These are phyloP conservation scores for Penicillium sclerotiorum DNA, from an alignment of 2,329 filamentous ascomycete genomes.

Conservation along the genomic window DNA sequence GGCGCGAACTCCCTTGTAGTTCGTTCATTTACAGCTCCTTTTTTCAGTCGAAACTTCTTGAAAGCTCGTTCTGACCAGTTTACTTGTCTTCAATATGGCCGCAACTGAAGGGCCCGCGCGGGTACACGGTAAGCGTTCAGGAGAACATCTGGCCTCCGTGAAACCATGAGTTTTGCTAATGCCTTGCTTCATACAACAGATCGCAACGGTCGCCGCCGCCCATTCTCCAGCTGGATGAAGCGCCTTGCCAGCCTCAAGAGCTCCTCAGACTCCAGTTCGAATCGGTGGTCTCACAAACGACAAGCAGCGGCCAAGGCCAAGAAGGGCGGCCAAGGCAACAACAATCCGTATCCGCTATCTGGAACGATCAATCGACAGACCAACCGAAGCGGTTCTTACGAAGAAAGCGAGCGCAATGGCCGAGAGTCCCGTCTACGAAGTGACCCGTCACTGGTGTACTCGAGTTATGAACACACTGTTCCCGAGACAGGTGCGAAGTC, in stretches of 20 bases:
- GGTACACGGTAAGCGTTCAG: slow-evolving; percentile 47
- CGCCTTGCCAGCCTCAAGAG: slow-evolving; percentile 85
- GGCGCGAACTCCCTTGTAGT: slow-evolving; percentile 11
- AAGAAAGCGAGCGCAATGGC: slow-evolving; percentile 53
- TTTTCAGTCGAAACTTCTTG: slow-evolving; percentile 7
- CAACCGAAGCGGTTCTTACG: slow-evolving; percentile 53
- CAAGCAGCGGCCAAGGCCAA: slow-evolving; percentile 48
- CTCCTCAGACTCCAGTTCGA: slow-evolving; percentile 58
- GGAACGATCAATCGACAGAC: slow-evolving; percentile 56
- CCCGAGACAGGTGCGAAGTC: slow-evolving; percentile 70
- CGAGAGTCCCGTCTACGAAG: slow-evolving; percentile 59
- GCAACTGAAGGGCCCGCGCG: slow-evolving; percentile 40
- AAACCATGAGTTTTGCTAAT: slow-evolving; percentile 14
- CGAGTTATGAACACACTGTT: slow-evolving; percentile 62
- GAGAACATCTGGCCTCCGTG: slow-evolving; percentile 5
- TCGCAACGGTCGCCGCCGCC: slow-evolving; percentile 73
- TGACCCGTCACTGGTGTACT: slow-evolving; percentile 63
- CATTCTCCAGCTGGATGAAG: slow-evolving; percentile 93
- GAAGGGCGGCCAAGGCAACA: slow-evolving; percentile 62
- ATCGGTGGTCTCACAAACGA: slow-evolving; percentile 44
- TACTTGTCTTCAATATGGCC: slow-evolving; percentile 29
- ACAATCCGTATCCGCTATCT: slow-evolving; percentile 91
- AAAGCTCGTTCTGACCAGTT: neutral
- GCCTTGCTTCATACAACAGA: slow-evolving; percentile 55
- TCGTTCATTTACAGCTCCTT: slow-evolving; percentile 1